These are phyloP conservation scores for Senecio squalidus DNA, from an alignment of 140 eudicot species.

Conservation along the genomic window DNA sequence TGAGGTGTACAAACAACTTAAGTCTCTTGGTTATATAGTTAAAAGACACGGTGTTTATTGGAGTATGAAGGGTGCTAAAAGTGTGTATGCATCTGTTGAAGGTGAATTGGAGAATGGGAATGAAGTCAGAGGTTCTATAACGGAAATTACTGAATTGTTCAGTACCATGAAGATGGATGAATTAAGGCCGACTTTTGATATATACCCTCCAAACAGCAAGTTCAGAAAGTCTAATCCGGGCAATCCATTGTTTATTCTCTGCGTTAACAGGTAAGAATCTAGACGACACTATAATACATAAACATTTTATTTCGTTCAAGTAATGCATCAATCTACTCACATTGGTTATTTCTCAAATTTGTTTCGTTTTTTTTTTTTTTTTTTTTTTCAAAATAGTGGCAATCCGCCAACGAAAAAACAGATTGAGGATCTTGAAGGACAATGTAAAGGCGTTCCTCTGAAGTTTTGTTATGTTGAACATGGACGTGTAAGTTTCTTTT, in stretches of 20 bases:
- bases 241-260: constrained; percentile 46
- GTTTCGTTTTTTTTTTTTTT: background rate
- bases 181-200: constrained; percentile 48
- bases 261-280: constrained; percentile 29
- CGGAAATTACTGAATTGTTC: constrained; percentile 35
- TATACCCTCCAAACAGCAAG: constrained; percentile 82
- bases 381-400: constrained; percentile 47
- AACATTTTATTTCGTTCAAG: background rate
- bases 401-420: constrained; percentile 55
- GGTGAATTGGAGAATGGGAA: constrained; percentile 7
- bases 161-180: constrained; percentile 33
- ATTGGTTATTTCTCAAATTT: background rate
- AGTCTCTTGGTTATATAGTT: constrained; percentile 65
- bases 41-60: constrained; percentile 63
- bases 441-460: constrained; percentile 40
- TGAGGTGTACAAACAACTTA: constrained; percentile 58
- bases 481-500: constrained; percentile 75
- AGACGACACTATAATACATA: background rate
- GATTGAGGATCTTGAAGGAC: constrained; percentile 53
- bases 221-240: constrained; percentile 72
- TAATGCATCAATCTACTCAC: background rate
- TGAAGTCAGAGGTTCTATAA: constrained; percentile 23
- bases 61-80: constrained; percentile 41
- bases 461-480: constrained; percentile 64
- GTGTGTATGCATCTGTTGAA: constrained; percentile 11